Base-by-base conservation (phyloP, 2,329 filamentous ascomycete genomes). In the Arthrobotrys megalospora region DNA sequence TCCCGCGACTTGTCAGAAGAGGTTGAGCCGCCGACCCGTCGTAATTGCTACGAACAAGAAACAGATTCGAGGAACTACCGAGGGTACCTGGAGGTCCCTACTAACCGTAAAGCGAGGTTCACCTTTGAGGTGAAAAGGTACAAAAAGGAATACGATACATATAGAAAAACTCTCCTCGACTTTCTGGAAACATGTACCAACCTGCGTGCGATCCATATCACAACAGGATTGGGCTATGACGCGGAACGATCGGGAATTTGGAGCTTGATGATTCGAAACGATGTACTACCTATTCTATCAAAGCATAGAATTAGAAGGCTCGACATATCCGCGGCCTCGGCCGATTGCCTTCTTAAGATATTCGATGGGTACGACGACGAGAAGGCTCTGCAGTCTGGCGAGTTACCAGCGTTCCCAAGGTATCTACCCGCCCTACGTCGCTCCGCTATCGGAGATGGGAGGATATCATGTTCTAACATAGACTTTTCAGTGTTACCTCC, bases 21-120 rank as follows among this genome's bases (percentile, higher is more conserved):
- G 19, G 34, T 43, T 8, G 16, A 41, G 16, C 19, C 52, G 8
- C 55, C 55, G 3, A 4, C 34, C 5, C 55, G 19, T 43, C 8
- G 11, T 14, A 43, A 43, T 60, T 60, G 55, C 55, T 60, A 60
- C n/a, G 16, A 60, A 60, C 55, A 60, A 19, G 8, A 60, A 28
- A 60, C 55, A 6, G 55, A 60, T n/a, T 41, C 36, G 19, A n/a
- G 3, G 2, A n/a, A 2, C 11, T 60, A 43, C 24, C 36, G 36
- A 4, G 34, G 36, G 19, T 60, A 41, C 19, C 1, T 43, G 55
- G 55, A 60, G n/a, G 55, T 60, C n/a, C 55, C 55, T 12, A 60
- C 34, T 5, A 60, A 60, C 6, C 36, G 36, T 21, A n/a, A 28
- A 12, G 36, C 34, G 14, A 16, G 10, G 12, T 60, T 60, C 12